A percentile compares a stretch with the other conserved stretches of the same genome.
Conservation (phyloP, 23 red algal genomes). For the Pyropia haitanensis region DNA sequence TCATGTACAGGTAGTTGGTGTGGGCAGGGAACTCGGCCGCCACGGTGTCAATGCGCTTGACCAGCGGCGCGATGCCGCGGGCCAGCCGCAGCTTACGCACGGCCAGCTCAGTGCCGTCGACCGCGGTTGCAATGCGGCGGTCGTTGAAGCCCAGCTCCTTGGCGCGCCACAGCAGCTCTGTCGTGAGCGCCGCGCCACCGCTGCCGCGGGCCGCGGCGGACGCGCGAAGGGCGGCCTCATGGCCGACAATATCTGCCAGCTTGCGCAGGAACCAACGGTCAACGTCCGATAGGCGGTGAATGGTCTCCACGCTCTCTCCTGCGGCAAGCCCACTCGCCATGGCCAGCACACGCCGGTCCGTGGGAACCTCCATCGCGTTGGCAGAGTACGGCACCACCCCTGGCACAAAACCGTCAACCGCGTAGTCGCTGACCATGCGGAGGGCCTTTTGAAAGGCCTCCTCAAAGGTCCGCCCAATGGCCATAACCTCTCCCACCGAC, state of each 20-base stretch:
- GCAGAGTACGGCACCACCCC: conserved; percentile 50
- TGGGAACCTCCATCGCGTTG: conserved; percentile 66
- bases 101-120: conserved; percentile 81
- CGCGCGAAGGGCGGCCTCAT: conserved; percentile 32
- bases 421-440: conserved; percentile 88
- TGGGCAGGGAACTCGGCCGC: conserved; percentile 97
- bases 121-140: conserved; percentile 54
- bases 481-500: conserved; percentile 97
- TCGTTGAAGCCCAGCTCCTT: conserved; percentile 94
- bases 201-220: neutral
- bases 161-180: conserved; percentile 48
- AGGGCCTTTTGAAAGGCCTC: conserved; percentile 95
- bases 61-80: conserved; percentile 41
- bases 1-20: conserved; percentile 96
- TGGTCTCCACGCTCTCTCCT: conserved; percentile 69
- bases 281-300: conserved; percentile 70
- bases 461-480: conserved; percentile 90
- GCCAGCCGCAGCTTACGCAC: conserved; percentile 66
- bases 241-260: conserved; percentile 48
- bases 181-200: conserved; percentile 13
- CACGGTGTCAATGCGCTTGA: conserved; percentile 97
- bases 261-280: conserved; percentile 92
- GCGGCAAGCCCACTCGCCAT: conserved; percentile 83
- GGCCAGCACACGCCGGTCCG: conserved; percentile 77
- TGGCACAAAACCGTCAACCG: conserved; percentile 87